Evolutionary conservation across 1,139 yeast genomes (phyloP).

Genomic region (Pneumocystis carinii): DNA sequence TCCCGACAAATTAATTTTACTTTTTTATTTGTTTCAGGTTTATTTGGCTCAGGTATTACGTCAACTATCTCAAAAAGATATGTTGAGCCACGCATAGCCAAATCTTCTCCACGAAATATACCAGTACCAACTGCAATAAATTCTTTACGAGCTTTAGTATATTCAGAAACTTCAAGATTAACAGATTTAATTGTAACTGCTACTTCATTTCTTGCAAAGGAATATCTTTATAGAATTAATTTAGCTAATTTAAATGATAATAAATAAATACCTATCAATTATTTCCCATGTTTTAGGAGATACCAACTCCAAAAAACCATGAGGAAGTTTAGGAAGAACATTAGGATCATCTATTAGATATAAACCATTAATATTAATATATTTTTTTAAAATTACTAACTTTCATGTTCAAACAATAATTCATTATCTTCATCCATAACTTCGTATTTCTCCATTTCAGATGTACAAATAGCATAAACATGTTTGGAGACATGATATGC

Average conservation of each 20-base stretch:
- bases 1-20: conserved; percentile 65
- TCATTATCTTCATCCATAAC: conserved; percentile 66
- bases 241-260: neutral
- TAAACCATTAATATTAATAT: conserved; percentile 38
- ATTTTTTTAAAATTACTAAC: neutral
- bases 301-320: conserved; percentile 48
- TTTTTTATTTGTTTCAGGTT: conserved; percentile 70
- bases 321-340: conserved; percentile 39
- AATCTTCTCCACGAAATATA: conserved; percentile 63
- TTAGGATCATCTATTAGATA: conserved; percentile 24
- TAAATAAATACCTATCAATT: conserved; percentile 40
- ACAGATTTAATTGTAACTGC: conserved; percentile 46
- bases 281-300: conserved; percentile 67
- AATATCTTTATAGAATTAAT: conserved; percentile 17
- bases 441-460: conserved; percentile 43
- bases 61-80: conserved; percentile 62
- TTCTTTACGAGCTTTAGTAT: conserved; percentile 47
- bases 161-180: conserved; percentile 37
- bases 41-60: conserved; percentile 80
- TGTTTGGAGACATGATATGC: conserved; percentile 59
- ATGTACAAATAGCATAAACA: conserved; percentile 51
- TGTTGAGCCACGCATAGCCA: conserved; percentile 67
- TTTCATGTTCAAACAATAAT: conserved; percentile 8
- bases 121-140: conserved; percentile 70
- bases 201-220: conserved; percentile 52